phyloP scores from a whole-genome alignment of 106 monocot genomes.

The Cymbidium sinense region DNA sequence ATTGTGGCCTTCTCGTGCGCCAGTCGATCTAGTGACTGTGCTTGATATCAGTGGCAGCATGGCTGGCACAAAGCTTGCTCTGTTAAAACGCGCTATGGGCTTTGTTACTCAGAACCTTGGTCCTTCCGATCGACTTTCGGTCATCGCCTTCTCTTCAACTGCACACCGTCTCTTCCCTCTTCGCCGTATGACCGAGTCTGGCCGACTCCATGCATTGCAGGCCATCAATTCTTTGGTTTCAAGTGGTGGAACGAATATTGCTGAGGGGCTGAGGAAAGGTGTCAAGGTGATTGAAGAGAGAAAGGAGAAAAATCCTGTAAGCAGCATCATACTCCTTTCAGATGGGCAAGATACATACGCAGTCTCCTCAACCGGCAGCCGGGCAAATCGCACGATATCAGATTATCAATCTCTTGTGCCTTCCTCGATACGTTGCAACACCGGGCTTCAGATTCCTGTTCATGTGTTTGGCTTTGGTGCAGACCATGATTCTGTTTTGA shows the following conservation, averaged over 20 bases:
- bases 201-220: constrained; percentile 64
- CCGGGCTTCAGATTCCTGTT: constrained; percentile 43
- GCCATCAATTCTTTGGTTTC: constrained; percentile 60
- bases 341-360: constrained; percentile 88
- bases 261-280: constrained; percentile 67
- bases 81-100: constrained; percentile 79
- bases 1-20: constrained; percentile 34
- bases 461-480: constrained; percentile 85
- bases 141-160: constrained; percentile 76
- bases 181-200: constrained; percentile 63
- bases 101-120: constrained; percentile 86
- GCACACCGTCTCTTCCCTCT: constrained; percentile 73
- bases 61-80: constrained; percentile 82
- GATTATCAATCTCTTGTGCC: constrained; percentile 50
- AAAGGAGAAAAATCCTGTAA: constrained; percentile 30
- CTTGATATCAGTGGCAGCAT: constrained; percentile 95
- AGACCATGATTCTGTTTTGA: constrained; percentile 61
- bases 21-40: constrained; percentile 75
- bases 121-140: constrained; percentile 71
- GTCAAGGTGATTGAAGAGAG: background rate
- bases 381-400: background rate
- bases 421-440: constrained; percentile 5
- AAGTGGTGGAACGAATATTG: constrained; percentile 80
- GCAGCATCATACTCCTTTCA: constrained; percentile 82
- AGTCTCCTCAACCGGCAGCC: constrained; percentile 14